phyloP scores from a whole-genome alignment of 2,329 filamentous ascomycete species.

The Magnaporthiopsis rhizophila region DNA sequence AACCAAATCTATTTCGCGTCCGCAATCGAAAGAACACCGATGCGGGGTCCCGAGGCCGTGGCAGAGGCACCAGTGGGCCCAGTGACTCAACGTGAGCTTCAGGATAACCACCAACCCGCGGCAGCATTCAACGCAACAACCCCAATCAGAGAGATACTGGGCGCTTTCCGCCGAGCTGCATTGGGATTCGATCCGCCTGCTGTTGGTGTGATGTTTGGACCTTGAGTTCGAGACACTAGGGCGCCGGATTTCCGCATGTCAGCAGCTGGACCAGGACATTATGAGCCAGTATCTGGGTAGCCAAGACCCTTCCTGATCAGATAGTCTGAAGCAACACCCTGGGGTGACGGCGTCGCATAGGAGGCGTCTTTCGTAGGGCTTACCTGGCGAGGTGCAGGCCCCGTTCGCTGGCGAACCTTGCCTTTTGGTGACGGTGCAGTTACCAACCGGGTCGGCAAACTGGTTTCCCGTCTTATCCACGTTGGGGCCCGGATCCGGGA shows the following conservation, averaged over 20 bases:
- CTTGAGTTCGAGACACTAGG: neutral
- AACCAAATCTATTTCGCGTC: neutral
- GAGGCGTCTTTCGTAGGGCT: neutral
- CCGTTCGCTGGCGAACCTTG: neutral
- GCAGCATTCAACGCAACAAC: neutral
- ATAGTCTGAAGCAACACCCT: neutral
- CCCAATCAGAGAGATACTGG: neutral
- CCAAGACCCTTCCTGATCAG: neutral
- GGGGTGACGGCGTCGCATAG: neutral
- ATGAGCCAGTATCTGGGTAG: neutral
- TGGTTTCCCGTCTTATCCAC: neutral
- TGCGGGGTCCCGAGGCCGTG: neutral
- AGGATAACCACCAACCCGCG: neutral
- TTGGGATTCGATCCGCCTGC: neutral
- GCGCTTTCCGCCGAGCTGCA: neutral
- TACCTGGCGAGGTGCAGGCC: neutral
- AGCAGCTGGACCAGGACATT: neutral
- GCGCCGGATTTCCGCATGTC: neutral
- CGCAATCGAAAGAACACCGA: neutral
- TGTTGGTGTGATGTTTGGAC: neutral
- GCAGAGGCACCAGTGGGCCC: neutral
- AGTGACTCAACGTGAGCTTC: neutral
- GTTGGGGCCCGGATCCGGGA: slow-evolving; percentile 12
- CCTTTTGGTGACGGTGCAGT: neutral
- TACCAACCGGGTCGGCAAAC: neutral